Base-by-base conservation (phyloP, 768 basidiomycete species). In the Calocera viscosa region DNA sequence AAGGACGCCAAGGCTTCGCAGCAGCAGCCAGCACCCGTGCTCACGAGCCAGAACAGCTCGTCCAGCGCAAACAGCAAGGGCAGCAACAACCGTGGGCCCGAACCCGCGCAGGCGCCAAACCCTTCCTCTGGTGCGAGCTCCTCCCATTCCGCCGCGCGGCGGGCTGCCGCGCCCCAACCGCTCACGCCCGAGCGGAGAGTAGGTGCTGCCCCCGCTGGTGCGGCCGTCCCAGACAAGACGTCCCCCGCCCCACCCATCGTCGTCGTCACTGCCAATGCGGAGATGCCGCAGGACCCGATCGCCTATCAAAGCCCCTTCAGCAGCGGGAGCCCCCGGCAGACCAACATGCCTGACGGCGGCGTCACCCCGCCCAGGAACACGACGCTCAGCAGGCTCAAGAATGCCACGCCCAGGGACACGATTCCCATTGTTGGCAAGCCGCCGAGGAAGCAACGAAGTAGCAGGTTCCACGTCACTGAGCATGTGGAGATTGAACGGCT, bases 391-490 rank as follows among this genome's bases (percentile, higher is more conserved):
- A 86, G 91, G 71, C 84, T 92, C 65, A 84, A 90, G 68, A 68
- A 72, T 41, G 83, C 86, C 47, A 86, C 85, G 19, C 92, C 94
- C 66, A 96, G 94, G 77, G 96, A 98, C 76, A 97, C 92, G 49
- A 97, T 98, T 67, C 93, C 95, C 49, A 90, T 95, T 72, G 87
- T 91, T 16, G 94, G 93, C 34, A 98, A 98, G 74, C 94, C 93
- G 24, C 93, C 96, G 28, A 86, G 95, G 72, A 99, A 98, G 77
- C 96, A 99, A 78, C 84, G 94, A 71, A 97, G 94, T 79, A 94
- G 91, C 74, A 85, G 96, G 69, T 98, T 99, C 73, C 89, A 98
- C 64, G 89, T 95, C 68, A 90, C 90, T 1, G 96, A 98, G 79
- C 91, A 87, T 79, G 91, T 96, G 39, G 95, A 98, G 71, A 92